phyloP scores from a whole-genome alignment of 306 rosid genomes.

The Sophora flavescens region DNA sequence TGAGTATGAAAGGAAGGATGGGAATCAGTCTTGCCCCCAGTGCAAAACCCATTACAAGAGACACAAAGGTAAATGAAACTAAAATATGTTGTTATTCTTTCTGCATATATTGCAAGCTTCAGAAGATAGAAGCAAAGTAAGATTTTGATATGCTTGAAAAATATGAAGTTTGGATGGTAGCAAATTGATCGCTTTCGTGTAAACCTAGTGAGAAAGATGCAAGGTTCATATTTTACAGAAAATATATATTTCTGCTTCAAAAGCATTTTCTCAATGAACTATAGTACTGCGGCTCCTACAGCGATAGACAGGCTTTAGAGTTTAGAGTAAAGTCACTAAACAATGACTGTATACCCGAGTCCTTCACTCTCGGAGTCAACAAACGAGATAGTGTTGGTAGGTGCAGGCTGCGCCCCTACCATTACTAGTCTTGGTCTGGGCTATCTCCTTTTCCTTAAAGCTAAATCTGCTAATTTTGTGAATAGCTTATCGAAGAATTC shows the following conservation, averaged over 20 bases:
- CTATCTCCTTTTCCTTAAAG: conserved; percentile 4
- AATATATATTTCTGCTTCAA: background rate
- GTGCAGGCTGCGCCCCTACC: background rate
- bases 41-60: conserved; percentile 91
- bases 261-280: conserved; percentile 23
- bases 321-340: conserved; percentile 2
- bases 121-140: background rate
- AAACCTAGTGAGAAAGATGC: conserved; percentile 11
- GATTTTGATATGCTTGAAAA: conserved; percentile 5
- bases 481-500: background rate
- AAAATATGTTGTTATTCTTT: conserved; percentile 18
- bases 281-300: background rate
- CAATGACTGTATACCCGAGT: background rate
- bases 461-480: background rate
- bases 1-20: conserved; percentile 98
- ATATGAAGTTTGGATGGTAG: conserved; percentile 20
- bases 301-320: background rate
- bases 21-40: conserved; percentile 95
- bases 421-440: background rate
- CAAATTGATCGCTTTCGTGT: conserved; percentile 22
- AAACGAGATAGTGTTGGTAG: conserved; percentile 2
- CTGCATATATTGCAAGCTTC: conserved; percentile 22
- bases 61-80: conserved; percentile 68
- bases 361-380: background rate
- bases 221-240: conserved; percentile 25